phyloP scores from a whole-genome alignment of 192 early-diverging fungal genomes.

The Coemansia sp. region DNA sequence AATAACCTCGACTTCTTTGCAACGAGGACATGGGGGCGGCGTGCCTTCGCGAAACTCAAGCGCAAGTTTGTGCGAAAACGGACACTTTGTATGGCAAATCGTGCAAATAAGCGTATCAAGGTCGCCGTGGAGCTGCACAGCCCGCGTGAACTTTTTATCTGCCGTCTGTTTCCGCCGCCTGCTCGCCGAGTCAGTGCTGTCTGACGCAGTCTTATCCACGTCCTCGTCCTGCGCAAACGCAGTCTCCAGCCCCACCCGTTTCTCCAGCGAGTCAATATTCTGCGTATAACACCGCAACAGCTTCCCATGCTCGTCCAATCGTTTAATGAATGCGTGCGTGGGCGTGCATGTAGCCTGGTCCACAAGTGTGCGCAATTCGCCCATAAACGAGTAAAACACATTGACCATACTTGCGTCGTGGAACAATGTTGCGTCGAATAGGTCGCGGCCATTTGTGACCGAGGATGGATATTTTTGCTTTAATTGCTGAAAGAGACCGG shows the following conservation, averaged over 20 bases:
- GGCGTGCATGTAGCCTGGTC: slow-evolving; percentile 73
- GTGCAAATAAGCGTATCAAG: slow-evolving; percentile 85
- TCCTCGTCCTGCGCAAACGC: slow-evolving; percentile 14
- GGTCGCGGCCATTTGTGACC: slow-evolving; percentile 78
- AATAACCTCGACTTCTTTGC: slow-evolving; percentile 52
- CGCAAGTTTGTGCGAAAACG: slow-evolving; percentile 61
- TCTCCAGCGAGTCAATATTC: slow-evolving; percentile 95
- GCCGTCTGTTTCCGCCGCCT: slow-evolving; percentile 22
- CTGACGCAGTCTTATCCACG: neutral
- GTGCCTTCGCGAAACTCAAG: slow-evolving; percentile 68
- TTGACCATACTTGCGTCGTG: slow-evolving; percentile 61
- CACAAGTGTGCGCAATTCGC: slow-evolving; percentile 74
- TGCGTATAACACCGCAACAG: slow-evolving; percentile 93
- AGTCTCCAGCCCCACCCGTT: slow-evolving; percentile 66
- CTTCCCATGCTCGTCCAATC: slow-evolving; percentile 70
- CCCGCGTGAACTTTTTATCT: slow-evolving; percentile 60
- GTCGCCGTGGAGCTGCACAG: slow-evolving; percentile 93
- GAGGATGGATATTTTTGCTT: slow-evolving; percentile 73
- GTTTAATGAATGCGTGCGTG: slow-evolving; percentile 84
- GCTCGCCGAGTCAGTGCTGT: neutral
- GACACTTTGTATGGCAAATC: slow-evolving; percentile 69
- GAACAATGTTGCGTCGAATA: slow-evolving; percentile 94
- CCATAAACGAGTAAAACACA: slow-evolving; percentile 74
- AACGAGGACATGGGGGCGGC: slow-evolving; percentile 64
- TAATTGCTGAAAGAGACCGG: slow-evolving; percentile 82